Base-by-base conservation (phyloP, 2,329 filamentous ascomycete genomes). In the Apiospora pterosperma region DNA sequence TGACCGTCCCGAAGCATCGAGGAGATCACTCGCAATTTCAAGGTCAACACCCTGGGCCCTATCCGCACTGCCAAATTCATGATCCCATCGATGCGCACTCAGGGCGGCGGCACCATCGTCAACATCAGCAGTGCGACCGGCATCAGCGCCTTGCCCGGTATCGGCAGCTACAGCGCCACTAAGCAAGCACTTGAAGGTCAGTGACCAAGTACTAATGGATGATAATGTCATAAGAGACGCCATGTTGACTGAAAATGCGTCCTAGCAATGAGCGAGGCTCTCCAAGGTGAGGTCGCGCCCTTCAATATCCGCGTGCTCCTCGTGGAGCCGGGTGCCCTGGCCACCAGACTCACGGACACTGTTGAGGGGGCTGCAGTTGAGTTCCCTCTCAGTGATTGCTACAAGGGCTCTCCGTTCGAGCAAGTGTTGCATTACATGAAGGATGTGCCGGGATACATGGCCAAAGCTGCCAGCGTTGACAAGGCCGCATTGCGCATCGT, bases 81-180 rank as follows among this genome's bases (percentile, higher is more conserved):
- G 0, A 41, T 74, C 14, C 72, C 72, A 4, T 71, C 71, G 14
- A 74, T 74, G 72, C 68, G 72, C 28, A 44, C 68, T 34, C 69
- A 65, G 14, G 67, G 68, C 21, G 63, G 69, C n/a, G 72, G 72
- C 12, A 72, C 71, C n/a, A 74, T 74, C 44, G 68, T 74, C 59
- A 73, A 73, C 48, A 66, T 74, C 36, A 68, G 70, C 62, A 72
- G 71, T 60, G 44, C 68, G 3, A 60, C 36, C n/a, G 69, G 39
- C 14, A 19, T 69, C 10, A 14, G 23, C 3, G 62, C 66, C 4
- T 12, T 44, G n/a, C 69, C 71, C 2, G 69, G 64, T 8, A 63
- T 74, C 3, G 69, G 69, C 36, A 66, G 69, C 10, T 73, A 74
- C 38, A 34, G 25, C 1, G 68, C 71, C 11, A 71, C 70, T 28